Base-by-base conservation (phyloP, 257 asterid genomes). In the Nicotiana obtusifolia region DNA sequence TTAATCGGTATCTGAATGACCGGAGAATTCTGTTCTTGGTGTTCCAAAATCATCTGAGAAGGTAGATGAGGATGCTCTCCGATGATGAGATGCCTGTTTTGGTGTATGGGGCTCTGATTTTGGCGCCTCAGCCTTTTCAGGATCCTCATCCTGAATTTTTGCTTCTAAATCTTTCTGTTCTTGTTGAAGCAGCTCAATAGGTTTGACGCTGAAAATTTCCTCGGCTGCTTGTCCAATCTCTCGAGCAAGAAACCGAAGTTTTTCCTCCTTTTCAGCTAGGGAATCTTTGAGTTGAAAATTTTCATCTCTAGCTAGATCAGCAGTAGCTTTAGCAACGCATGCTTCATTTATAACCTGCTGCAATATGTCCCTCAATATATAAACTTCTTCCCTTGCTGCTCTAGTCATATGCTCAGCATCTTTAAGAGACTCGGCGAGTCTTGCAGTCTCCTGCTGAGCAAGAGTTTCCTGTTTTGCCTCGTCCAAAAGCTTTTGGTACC, bases 321-420 rank as follows among this genome's bases (percentile, higher is more conserved):
- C 77, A 17, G 83, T 77, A 7, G 56, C 83, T 79, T 79, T 79
- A 33, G 75, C 82, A 37, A 17, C 60, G 2, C 19, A 64, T 4
- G 77, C 61, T 80, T 80, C 83, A 28, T 80, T 80, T 15, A 95
- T 35, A 0, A 98, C 95, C 75, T 95, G 97, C 82, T 93, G 94
- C 2, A 95, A 90, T 53, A 95, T 89, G 80, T 95, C 97, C 73
- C 97, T 86, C 7, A 92, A 82, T 78, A 88, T 93, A 61, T 75
- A 86, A 11, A 87, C 87, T 30, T 93, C 98, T 37, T 94, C 94
- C 61, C 88, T 85, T 0, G 94, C 89, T 0, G 91, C 85, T 81
- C 89, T 81, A 10, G 47, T 41, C 47, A 41, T 41, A 41, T 41
- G 47, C 2, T 41, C 2, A 41, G 47, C 47, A 41, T 41, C 47